Evolutionary conservation across 202 grass and related monocot genomes (phyloP).

Genomic region (Musa balbisiana): DNA sequence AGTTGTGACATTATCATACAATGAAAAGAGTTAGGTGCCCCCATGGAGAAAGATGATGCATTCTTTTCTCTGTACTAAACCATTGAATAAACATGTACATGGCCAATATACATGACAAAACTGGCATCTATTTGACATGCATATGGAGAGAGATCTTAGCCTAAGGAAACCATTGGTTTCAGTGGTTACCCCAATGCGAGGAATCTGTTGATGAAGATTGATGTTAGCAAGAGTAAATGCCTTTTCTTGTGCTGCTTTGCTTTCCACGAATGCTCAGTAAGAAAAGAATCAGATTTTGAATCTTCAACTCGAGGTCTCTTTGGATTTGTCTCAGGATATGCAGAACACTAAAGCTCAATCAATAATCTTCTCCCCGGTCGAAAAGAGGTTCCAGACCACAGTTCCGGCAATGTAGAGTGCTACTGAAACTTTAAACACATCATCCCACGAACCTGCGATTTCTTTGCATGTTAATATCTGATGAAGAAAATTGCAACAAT

Average conservation of each 20-base stretch:
- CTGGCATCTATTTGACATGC: background rate
- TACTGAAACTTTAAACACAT: slow-evolving; percentile 82
- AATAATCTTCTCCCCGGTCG: slow-evolving; percentile 90
- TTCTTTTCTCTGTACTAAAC: background rate
- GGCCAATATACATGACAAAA: background rate
- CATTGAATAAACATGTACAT: background rate
- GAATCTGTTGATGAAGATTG: background rate
- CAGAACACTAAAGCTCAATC: slow-evolving; percentile 37
- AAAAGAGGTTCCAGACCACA: slow-evolving; percentile 87
- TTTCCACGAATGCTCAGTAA: background rate
- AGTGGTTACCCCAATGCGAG: background rate
- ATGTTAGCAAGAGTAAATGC: background rate
- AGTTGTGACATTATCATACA: too few relatives aligned
- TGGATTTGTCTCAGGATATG: background rate
- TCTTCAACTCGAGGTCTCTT: background rate
- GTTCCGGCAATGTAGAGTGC: slow-evolving; percentile 78
- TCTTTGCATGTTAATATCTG: background rate
- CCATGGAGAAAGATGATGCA: too few relatives aligned
- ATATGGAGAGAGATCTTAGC: background rate
- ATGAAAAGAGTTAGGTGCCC: too few relatives aligned
- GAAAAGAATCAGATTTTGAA: background rate
- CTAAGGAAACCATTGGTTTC: background rate
- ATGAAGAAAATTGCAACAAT: slow-evolving; percentile 1
- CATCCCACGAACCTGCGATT: slow-evolving; percentile 88
- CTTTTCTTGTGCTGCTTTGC: background rate